Base-by-base conservation (phyloP, 192 early-diverging fungal species). In the Phycomyces nitens region DNA sequence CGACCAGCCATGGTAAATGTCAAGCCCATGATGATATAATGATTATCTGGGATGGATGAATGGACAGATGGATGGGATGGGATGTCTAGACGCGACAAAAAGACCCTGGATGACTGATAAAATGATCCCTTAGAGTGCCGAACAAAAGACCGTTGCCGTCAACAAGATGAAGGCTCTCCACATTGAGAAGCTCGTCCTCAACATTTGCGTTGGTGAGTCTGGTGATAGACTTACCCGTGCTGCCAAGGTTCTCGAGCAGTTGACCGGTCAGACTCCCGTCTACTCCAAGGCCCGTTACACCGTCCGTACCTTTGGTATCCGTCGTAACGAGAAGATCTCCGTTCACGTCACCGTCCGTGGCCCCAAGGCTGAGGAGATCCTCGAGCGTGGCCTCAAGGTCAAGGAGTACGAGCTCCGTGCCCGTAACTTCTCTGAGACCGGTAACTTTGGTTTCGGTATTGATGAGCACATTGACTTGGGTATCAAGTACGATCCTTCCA, bases 361-460 rank as follows among this genome's bases (percentile, higher is more conserved):
- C 53, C 76, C 83, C 72, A 85, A 85, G 80, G 83, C 83, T 50
- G 80, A 82, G 86, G 96, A 99, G 82, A 96, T 99, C 79, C 85
- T 99, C 56, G 97, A 99, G 88, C 95, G 95, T 80, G 97, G 97
- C 66, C 83, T 99, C 69, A 98, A 98, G 90, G 97, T 99, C 77
- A 97, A 96, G 91, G 97, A 99, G 81, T 99, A 95, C 88, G 97
- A 99, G 83, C 83, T 99, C 47, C 87, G 87, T 78, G 83, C 82
- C 53, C 75, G 85, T 77, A 99, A 99, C 92, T 99, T 98, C 86
- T 96, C 93, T 26, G 85, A 77, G 54, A 97, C 94, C 65, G 97
- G 97, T 58, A 98, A 99, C 93, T 99, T 99, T 75, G 97, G 97
- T 72, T 99, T 98, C 83, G 97, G 97, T 95, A 93, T 99, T 84